Evolutionary conservation across 176 grass and related monocot genomes (phyloP), one percentile per base, ranked within the genome.

Genomic region (Ensete ventricosum): DNA sequence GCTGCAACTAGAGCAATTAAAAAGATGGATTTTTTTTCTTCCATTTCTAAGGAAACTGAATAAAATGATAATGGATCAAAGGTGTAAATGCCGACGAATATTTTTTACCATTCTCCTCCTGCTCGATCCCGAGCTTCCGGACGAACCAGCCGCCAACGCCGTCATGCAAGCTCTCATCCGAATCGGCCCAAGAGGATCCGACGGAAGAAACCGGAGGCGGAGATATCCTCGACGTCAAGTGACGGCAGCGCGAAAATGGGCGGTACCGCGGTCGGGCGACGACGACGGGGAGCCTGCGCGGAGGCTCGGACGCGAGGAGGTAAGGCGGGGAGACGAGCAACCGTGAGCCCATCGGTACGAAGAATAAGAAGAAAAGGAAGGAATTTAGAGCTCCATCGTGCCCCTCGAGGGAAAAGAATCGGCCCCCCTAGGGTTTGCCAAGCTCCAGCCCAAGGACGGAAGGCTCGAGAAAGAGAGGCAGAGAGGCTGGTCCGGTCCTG

Each of bases 81-180:
- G 24, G 53, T 23, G 54, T 29, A n/a, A 19, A 69, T 49, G 34
- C 6, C 8, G 58, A 72, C 21, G 52, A 72, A 78, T 43, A 62
- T 1, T 51, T 16, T 52, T 70, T 52, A 70, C 69, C 50, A 83
- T 77, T 76, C 14, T 80, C 64, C 70, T 19, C 71, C n/a, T 87
- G 55, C 3, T 74, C 71, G 53, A 10, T 57, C 58, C 75, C 13
- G 66, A 64, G 9, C 17, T 51, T 67, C 62, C 50, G 50, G 27
- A 62, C 29, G 13, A 79, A 69, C 85, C 85, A 87, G 29, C 85
- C 85, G 68, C 85, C 85, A 20, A 87, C 79, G 52, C 67, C 72
- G 14, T 87, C 85, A 24, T 66, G 55, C 7, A 55, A 75, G 73
- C 19, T 29, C n/a, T 62, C 80, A 20, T 80, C 43, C 0, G 21